Base-by-base conservation (phyloP, 2,329 filamentous ascomycete genomes). In the Diaporthe capsici region DNA sequence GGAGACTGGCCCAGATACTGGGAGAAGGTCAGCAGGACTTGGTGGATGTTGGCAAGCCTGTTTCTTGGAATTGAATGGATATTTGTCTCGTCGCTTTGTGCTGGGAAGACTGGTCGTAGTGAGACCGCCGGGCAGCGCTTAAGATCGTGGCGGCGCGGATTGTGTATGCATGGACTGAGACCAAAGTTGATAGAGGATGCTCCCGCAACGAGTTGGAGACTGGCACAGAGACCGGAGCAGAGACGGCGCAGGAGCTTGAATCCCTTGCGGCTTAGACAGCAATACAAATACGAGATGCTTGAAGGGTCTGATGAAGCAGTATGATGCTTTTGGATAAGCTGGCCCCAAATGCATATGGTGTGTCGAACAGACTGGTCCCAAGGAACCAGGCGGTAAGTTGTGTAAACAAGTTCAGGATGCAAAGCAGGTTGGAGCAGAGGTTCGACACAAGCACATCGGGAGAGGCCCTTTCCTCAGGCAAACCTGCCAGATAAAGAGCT, bases 221-320 rank as follows among this genome's bases (percentile, higher is more conserved):
- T 39, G 57, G 57, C 34, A 25, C 15, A 55, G 34, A 60, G 34
- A 39, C 25, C 34, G 61, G 61, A 17, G n/a, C 47, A 25, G 13
- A 53, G 65, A 70, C 47, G 49, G 65, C 65, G 49, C 49, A 70
- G 9, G 42, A 22, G 15, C 13, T 13, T 34, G 47, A n/a, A n/a
- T 22, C 47, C 34, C 34, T 13, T 42, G 34, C 65, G 22, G 34
- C 4, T 28, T 13, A 8, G 61, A 34, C 10, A 31, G 44, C n/a
- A 37, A 22, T 22, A 4, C 13, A 53, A 28, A 31, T 34, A 65
- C 42, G 31, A 22, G n/a, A 63, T 72, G 42, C 25, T 39, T 25
- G n/a, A 51, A 28, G 44, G 37, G 42, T 31, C 10, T 63, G 71
- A 9, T 63, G 31, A 44, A 7, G 5, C 57, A 25, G 44, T 44